A percentile compares a stretch with the other conserved stretches of the same genome.
These are phyloP conservation scores for Inonotus hispidus DNA, from an alignment of 1,284 basidiomycete species.

Conservation along the genomic window DNA sequence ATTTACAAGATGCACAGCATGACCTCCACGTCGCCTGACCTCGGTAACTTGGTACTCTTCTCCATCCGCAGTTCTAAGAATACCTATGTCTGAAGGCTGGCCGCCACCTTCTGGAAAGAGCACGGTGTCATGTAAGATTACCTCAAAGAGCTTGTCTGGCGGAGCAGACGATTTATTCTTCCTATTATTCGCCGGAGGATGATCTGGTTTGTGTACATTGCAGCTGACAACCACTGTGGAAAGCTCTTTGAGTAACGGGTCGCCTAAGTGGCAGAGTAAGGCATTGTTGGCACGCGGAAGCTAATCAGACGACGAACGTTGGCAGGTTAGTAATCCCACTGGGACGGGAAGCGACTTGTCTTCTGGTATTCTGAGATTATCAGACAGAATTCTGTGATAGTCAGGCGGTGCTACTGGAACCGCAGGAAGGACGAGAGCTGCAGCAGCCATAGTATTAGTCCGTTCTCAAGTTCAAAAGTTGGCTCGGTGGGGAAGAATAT, in stretches of 20 bases:
- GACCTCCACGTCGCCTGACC: conserved; percentile 65
- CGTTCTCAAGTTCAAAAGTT: no score
- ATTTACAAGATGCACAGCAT: conserved; percentile 74
- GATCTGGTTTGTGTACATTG: conserved; percentile 35
- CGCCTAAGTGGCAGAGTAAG: conserved; percentile 38
- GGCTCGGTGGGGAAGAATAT: no score
- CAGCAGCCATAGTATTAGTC: conserved; percentile 32
- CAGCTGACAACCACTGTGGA: conserved; percentile 49
- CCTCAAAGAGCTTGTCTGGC: conserved; percentile 47
- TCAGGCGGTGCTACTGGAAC: conserved; percentile 38
- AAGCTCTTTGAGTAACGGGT: conserved; percentile 56
- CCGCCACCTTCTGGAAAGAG: conserved; percentile 89
- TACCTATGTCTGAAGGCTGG: conserved; percentile 77
- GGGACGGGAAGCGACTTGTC: conserved; percentile 49
- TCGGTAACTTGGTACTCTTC: conserved; percentile 60
- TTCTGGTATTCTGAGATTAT: conserved; percentile 47
- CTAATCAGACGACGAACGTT: conserved; percentile 41
- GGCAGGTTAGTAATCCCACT: conserved; percentile 67
- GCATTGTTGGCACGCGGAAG: conserved; percentile 16
- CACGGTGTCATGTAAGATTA: conserved; percentile 79
- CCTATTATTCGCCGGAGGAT: conserved; percentile 40
- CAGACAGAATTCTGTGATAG: conserved; percentile 61
- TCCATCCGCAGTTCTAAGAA: conserved; percentile 42
- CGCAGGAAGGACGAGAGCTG: conserved; percentile 31
- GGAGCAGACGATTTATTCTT: conserved; percentile 43